Evolutionary conservation across 2,329 filamentous ascomycete species (phyloP).

Genomic region (Monilinia aucupariae): DNA sequence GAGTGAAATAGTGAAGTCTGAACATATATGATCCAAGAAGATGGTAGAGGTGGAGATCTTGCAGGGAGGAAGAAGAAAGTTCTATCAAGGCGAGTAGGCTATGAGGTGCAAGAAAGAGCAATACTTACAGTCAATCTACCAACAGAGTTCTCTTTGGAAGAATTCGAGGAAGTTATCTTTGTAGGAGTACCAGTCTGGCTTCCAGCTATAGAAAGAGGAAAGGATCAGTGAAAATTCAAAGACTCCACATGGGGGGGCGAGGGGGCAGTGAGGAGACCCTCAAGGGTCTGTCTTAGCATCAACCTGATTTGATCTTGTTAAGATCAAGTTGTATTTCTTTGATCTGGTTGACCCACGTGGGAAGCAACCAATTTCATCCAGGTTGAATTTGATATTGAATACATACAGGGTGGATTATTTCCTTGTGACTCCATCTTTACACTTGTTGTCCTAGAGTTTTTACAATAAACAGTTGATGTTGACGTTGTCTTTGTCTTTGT

Average conservation of each 20-base stretch:
- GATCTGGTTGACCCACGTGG: background rate
- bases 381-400: background rate
- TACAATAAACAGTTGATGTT: background rate
- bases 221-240: background rate
- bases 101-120: background rate
- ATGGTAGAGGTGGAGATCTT: background rate
- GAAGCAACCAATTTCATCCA: background rate
- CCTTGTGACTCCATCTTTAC: slow-evolving; percentile 5
- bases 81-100: background rate
- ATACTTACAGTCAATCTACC: slow-evolving; percentile 8
- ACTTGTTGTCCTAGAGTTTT: background rate
- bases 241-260: background rate
- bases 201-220: background rate
- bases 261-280: background rate
- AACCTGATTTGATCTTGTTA: background rate
- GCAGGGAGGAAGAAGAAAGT: background rate
- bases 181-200: slow-evolving; percentile 3
- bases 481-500: background rate
- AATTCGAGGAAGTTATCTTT: background rate
- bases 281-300: background rate
- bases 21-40: background rate
- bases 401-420: background rate
- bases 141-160: background rate
- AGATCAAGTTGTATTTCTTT: background rate
- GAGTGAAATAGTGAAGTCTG: background rate